Percentiles rank a stretch among this genome's conserved stretches.
phyloP scores from a whole-genome alignment of 2,329 filamentous ascomycete species.

The Fusarium sp. region DNA sequence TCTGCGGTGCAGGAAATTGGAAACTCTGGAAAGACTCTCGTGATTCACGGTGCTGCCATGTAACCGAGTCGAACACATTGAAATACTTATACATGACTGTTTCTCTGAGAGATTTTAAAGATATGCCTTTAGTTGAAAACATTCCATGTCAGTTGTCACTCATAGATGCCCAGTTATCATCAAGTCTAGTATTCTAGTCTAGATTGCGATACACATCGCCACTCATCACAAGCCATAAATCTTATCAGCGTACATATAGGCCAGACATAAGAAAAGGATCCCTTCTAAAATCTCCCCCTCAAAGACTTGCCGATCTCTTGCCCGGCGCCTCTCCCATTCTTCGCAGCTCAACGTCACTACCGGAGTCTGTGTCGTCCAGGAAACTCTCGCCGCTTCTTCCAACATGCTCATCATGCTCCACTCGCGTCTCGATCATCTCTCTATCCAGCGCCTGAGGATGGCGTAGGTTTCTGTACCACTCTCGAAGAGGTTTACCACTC shows the following conservation, averaged over 20 bases:
- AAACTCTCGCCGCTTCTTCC: constrained; percentile 37
- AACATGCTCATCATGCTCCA: constrained; percentile 5
- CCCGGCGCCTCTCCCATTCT: constrained; percentile 39
- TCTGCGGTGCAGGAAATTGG: constrained; percentile 68
- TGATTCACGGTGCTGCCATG: constrained; percentile 62
- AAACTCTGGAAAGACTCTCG: constrained; percentile 71
- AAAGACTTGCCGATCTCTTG: constrained; percentile 42
- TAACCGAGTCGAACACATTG: not conserved
- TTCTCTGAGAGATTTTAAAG: too few species aligned
- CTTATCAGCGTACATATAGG: constrained; percentile 13
- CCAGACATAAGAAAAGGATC: not conserved
- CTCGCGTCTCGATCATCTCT: constrained; percentile 26
- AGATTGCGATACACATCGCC: not conserved
- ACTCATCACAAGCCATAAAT: constrained; percentile 13
- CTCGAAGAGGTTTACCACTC: constrained; percentile 54
- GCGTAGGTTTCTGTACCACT: constrained; percentile 5
- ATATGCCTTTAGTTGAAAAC: not conserved
- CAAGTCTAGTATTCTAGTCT: constrained; percentile 1
- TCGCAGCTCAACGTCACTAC: constrained; percentile 49
- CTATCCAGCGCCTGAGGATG: not conserved
- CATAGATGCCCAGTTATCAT: not conserved
- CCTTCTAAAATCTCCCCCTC: not conserved
- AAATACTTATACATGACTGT: too few species aligned
- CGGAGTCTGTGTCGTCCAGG: constrained; percentile 46
- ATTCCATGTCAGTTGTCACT: not conserved